A percentile compares a stretch with the other conserved stretches of the same genome.
Conservation (phyloP, 176 grass and related monocot species). For the Avena atlantica region DNA sequence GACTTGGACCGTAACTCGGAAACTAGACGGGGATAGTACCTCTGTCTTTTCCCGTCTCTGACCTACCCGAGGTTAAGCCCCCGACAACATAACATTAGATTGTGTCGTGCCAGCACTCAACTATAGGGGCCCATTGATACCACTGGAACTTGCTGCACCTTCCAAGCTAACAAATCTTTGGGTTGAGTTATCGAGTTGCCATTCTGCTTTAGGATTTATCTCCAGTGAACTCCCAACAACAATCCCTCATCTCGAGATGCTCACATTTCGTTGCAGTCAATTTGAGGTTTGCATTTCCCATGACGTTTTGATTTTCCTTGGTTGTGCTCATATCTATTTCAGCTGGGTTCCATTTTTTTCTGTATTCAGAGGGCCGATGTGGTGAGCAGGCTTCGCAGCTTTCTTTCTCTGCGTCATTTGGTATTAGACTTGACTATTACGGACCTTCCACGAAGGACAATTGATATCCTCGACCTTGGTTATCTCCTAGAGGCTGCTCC, state of each 20-base stretch:
- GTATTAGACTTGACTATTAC: not conserved
- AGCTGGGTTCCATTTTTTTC: not conserved
- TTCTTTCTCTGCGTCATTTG: constrained; percentile 18
- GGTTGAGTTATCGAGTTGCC: not conserved
- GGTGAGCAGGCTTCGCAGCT: not conserved
- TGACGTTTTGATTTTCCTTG: not conserved
- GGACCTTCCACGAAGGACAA: not conserved
- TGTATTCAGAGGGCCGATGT: not conserved
- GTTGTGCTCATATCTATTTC: not conserved
- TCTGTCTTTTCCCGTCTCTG: no score
- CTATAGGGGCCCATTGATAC: constrained; percentile 12
- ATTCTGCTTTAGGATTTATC: constrained; percentile 29
- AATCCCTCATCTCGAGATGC: not conserved
- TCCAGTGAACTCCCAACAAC: constrained; percentile 1
- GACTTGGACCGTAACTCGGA: no score
- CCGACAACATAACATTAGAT: not conserved
- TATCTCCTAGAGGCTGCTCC: constrained; percentile 14
- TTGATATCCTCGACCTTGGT: constrained; percentile 11
- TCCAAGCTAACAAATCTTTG: not conserved
- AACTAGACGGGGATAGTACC: no score
- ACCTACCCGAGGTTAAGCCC: no score
- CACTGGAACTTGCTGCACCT: constrained; percentile 6
- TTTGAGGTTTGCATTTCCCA: not conserved
- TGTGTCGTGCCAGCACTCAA: not conserved
- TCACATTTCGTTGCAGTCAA: not conserved